A percentile compares a stretch with the other conserved stretches of the same genome.
Evolutionary conservation across 1,139 yeast species (phyloP).

Genomic region (Yamadazyma diospyri): DNA sequence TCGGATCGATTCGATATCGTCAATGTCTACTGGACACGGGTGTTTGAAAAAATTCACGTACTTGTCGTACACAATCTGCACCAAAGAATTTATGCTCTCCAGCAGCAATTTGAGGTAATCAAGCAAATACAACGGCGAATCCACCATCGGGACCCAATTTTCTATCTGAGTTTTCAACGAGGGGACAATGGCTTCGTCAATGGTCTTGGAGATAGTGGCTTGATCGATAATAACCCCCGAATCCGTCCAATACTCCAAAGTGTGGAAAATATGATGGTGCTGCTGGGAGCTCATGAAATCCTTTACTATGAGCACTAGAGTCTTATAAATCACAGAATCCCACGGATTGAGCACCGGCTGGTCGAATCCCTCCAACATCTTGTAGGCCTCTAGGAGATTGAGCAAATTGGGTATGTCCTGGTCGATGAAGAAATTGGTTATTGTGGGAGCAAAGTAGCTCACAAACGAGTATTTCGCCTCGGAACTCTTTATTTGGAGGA

Average conservation of each 20-base stretch:
- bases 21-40: background rate
- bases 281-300: background rate
- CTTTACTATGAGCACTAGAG: conserved; percentile 3
- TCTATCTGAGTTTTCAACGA: conserved; percentile 4
- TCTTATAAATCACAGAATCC: conserved; percentile 13
- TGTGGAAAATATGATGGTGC: conserved; percentile 7
- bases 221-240: conserved; percentile 6
- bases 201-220: conserved; percentile 7
- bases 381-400: conserved; percentile 5
- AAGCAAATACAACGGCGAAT: conserved; percentile 11
- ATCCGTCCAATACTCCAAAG: conserved; percentile 9
- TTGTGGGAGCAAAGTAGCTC: conserved; percentile 6
- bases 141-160: conserved; percentile 9
- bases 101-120: conserved; percentile 9
- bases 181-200: conserved; percentile 11
- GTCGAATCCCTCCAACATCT: conserved; percentile 7
- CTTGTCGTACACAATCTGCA: conserved; percentile 10
- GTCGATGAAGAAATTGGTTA: conserved; percentile 3
- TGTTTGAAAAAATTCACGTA: conserved; percentile 8
- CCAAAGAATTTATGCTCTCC: conserved; percentile 6
- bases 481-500: conserved; percentile 7
- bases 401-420: conserved; percentile 6
- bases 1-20: conserved; percentile 6
- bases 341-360: conserved; percentile 12
- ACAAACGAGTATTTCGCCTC: conserved; percentile 11